phyloP scores from a whole-genome alignment of 1,139 yeast genomes.

The Pichia sp. region DNA sequence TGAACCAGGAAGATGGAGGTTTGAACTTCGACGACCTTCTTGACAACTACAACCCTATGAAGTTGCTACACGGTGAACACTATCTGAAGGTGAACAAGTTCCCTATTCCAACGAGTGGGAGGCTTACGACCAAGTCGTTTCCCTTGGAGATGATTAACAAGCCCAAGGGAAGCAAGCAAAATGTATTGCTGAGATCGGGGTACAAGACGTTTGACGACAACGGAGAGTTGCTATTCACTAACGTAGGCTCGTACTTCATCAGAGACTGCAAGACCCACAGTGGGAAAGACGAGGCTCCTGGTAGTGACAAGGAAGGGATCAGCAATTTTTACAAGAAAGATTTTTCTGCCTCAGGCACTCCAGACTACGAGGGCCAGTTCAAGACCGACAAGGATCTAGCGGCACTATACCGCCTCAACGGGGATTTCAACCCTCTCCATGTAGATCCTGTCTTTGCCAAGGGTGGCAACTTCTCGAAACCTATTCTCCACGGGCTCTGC shows the following conservation, averaged over 20 bases:
- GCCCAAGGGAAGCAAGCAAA: constrained; percentile 51
- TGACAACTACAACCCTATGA: constrained; percentile 82
- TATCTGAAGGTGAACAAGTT: constrained; percentile 72
- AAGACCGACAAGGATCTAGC: constrained; percentile 75
- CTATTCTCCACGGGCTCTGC: constrained; percentile 91
- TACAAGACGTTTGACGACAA: constrained; percentile 63
- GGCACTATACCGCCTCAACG: constrained; percentile 84
- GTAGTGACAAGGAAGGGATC: constrained; percentile 39
- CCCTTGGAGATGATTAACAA: constrained; percentile 80
- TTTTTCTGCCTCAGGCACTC: constrained; percentile 51
- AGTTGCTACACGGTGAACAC: constrained; percentile 93
- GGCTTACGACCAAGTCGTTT: constrained; percentile 53
- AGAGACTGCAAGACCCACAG: constrained; percentile 61
- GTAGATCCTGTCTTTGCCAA: constrained; percentile 89
- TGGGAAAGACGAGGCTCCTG: constrained; percentile 52
- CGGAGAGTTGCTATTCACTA: constrained; percentile 68
- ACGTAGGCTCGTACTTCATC: constrained; percentile 81
- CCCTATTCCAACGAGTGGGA: constrained; percentile 72
- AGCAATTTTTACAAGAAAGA: constrained; percentile 54
- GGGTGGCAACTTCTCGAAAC: constrained; percentile 80
- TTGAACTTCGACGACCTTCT: constrained; percentile 36
- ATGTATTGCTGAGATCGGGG: constrained; percentile 76
- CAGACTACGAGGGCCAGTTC: constrained; percentile 62
- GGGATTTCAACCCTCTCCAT: constrained; percentile 93
- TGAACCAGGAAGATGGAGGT: constrained; percentile 36